phyloP scores from a whole-genome alignment of 139 green algal genomes.

The Coelastrella sp. region DNA sequence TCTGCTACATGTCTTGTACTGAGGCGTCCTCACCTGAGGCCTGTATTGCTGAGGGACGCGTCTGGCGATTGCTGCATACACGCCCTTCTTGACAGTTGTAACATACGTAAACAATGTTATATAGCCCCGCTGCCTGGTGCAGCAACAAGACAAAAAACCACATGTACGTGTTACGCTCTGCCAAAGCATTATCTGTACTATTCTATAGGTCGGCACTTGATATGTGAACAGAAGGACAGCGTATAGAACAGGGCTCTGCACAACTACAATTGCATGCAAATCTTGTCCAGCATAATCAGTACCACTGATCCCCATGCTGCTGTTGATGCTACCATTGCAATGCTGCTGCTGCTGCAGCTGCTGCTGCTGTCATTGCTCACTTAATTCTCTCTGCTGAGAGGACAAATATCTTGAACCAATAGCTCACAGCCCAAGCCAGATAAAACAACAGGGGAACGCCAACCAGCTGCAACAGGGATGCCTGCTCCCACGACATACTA shows the following conservation, averaged over 20 bases:
- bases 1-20: no score
- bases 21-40: slow-evolving; percentile 28
- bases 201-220: no score
- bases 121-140: slow-evolving; percentile 58
- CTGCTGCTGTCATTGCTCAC: no score
- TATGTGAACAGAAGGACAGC: no score
- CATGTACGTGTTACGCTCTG: background rate
- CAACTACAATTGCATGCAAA: no score
- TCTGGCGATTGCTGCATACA: slow-evolving; percentile 24
- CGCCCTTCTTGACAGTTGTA: slow-evolving; percentile 34
- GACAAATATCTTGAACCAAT: slow-evolving; percentile 85
- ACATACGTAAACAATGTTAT: slow-evolving; percentile 79
- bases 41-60: slow-evolving; percentile 7
- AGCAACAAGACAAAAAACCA: background rate
- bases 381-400: slow-evolving; percentile 71
- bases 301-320: no score
- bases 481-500: background rate
- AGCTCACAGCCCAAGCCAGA: slow-evolving; percentile 64
- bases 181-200: background rate
- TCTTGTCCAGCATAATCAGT: no score
- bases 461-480: slow-evolving; percentile 62
- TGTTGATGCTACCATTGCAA: no score
- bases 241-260: no score
- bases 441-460: slow-evolving; percentile 67
- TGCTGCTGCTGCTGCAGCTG: no score